Conservation (phyloP, 305 asterid genomes). For the Rubia balearica region DNA sequence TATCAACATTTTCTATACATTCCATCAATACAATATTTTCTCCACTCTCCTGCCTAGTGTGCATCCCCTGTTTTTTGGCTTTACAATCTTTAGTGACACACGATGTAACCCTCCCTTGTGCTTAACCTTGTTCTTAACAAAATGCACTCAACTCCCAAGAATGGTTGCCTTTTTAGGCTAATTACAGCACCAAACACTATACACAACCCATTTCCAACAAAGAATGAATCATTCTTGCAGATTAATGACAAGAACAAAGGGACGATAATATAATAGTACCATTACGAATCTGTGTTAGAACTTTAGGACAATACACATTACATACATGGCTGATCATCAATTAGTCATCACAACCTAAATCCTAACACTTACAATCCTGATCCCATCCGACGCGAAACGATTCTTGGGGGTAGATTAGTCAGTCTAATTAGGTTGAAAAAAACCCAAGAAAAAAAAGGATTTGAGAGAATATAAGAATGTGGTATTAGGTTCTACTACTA, state of each 20-base stretch:
- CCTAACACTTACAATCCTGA: constrained; percentile 16
- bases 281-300: constrained; percentile 30
- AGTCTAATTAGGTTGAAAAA: constrained; percentile 2
- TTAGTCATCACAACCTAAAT: constrained; percentile 22
- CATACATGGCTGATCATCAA: constrained; percentile 17
- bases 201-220: not conserved
- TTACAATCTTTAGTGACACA: constrained; percentile 18
- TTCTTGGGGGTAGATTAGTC: constrained; percentile 8
- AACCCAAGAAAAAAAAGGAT: not conserved
- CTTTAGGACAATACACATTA: constrained; percentile 24
- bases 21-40: no score
- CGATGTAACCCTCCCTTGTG: constrained; percentile 15
- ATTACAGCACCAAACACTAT: not conserved
- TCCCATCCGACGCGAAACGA: constrained; percentile 11
- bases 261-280: constrained; percentile 9
- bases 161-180: not conserved
- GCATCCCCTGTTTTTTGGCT: constrained; percentile 8
- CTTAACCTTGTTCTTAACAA: constrained; percentile 14
- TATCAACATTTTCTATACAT: no score
- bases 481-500: constrained; percentile 11
- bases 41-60: constrained; percentile 17
- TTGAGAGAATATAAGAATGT: constrained; percentile 14
- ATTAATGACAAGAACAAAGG: not conserved
- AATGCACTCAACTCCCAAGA: constrained; percentile 21
- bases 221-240: not conserved